phyloP scores from a whole-genome alignment of 2,329 filamentous ascomycete species.

The Aspergillus fumigatus region DNA sequence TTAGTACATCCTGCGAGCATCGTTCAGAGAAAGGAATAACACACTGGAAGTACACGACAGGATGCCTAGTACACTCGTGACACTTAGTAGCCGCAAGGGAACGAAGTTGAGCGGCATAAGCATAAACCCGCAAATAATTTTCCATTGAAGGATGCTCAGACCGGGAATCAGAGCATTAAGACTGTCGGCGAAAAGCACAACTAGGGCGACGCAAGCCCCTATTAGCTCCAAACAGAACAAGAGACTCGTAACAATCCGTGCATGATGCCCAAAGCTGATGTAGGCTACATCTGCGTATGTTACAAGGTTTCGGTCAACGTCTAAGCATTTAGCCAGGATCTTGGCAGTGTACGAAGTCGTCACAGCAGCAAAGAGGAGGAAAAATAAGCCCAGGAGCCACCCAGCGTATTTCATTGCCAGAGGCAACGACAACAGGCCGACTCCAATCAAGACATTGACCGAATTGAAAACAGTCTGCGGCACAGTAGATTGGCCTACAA shows the following conservation, averaged over 20 bases:
- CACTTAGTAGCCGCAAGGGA: slow-evolving; percentile 76
- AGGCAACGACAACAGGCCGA: slow-evolving; percentile 83
- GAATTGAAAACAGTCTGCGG: slow-evolving; percentile 97
- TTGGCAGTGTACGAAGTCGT: slow-evolving; percentile 83
- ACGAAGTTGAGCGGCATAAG: slow-evolving; percentile 80
- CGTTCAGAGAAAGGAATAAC: slow-evolving; percentile 35
- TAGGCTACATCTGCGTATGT: slow-evolving; percentile 94
- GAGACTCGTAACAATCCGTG: slow-evolving; percentile 74
- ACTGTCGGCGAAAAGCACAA: slow-evolving; percentile 91
- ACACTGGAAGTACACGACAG: slow-evolving; percentile 80
- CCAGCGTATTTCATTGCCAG: slow-evolving; percentile 83
- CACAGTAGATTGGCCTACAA: slow-evolving; percentile 90
- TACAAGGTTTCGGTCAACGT: slow-evolving; percentile 77
- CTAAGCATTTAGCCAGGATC: slow-evolving; percentile 80
- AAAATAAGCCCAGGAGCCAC: slow-evolving; percentile 75
- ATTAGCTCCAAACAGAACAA: slow-evolving; percentile 85
- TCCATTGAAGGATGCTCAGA: slow-evolving; percentile 69
- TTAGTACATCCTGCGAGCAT: slow-evolving; percentile 10
- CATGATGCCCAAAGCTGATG: slow-evolving; percentile 79
- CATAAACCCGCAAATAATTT: slow-evolving; percentile 73
- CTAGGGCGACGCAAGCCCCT: slow-evolving; percentile 80
- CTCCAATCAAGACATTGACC: slow-evolving; percentile 85
- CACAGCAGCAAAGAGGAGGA: slow-evolving; percentile 68
- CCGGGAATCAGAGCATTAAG: slow-evolving; percentile 72
- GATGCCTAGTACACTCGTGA: slow-evolving; percentile 91